Conservation (phyloP, 192 early-diverging fungal species). For the Tieghemiomyces parasiticus region DNA sequence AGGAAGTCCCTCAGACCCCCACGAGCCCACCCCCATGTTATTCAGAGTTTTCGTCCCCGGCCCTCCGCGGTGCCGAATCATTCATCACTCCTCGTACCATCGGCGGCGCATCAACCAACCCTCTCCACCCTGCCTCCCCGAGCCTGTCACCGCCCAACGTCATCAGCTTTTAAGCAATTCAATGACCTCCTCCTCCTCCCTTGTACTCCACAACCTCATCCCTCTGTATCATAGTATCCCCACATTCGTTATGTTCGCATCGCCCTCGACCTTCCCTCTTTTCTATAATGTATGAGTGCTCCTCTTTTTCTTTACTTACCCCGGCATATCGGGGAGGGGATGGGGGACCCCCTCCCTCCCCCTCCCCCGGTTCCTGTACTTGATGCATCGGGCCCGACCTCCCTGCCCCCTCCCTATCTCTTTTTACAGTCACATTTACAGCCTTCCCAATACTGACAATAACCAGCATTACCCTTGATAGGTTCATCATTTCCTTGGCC, state of each 20-base stretch:
- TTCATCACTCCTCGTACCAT: too few relatives aligned
- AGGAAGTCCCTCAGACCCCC: background rate
- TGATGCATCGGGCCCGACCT: too few relatives aligned
- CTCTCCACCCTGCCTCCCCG: background rate
- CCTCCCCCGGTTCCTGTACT: too few relatives aligned
- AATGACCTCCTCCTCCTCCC: background rate
- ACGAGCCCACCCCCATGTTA: conserved; percentile 1
- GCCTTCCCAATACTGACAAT: too few relatives aligned
- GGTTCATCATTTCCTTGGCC: too few relatives aligned
- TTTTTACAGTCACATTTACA: too few relatives aligned
- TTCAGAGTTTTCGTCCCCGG: background rate
- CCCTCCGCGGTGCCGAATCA: background rate
- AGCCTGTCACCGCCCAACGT: background rate
- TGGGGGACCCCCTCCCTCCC: too few relatives aligned
- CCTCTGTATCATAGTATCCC: background rate
- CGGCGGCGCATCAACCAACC: background rate
- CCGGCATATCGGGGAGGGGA: too few relatives aligned
- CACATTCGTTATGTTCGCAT: background rate
- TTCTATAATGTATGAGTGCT: background rate
- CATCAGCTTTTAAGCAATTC: background rate
- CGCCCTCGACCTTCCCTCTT: background rate
- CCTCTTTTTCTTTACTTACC: background rate
- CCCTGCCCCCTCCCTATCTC: too few relatives aligned
- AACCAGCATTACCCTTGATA: too few relatives aligned
- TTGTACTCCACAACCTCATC: background rate